Base-by-base conservation (phyloP, 2,329 filamentous ascomycete species). In the Aspergillus sp. region DNA sequence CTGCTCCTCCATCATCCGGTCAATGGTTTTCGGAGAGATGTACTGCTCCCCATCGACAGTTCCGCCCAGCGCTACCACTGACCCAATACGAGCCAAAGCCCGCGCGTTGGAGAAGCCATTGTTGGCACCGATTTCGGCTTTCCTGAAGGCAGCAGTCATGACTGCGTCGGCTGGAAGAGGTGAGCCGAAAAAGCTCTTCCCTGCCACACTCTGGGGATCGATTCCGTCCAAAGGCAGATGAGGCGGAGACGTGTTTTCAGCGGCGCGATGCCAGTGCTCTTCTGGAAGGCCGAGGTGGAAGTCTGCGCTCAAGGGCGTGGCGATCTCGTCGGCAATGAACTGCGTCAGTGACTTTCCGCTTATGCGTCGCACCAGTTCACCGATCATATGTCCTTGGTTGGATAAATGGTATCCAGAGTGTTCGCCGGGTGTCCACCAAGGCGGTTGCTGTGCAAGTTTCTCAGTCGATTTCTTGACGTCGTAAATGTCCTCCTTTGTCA, bases 371-470 rank as follows among this genome's bases (percentile, higher is more conserved):
- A 35, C 33, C n/a, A 35, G 4, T 13, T 35, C 33, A 7, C 33
- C 33, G 33, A 35, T 13, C 33, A 35, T 7, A 35, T 35, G 33
- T n/a, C 33, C 33, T 8, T 35, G 33, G n/a, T 10, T 13, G n/a
- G 33, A 5, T 13, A 52, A 9, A 9, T 73, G 68, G 49, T 74
- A 74, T 0, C 63, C 70, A 1, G 54, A 61, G 8, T 54, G 57
- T 3, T 62, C 67, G 4, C 71, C 71, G 1, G 71, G 67, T 9
- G 50, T 55, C 60, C 66, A 73, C 57, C 62, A 67, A 1, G 69
- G 69, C 4, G 62, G 56, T 42, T 73, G 68, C 5, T 44, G 40
- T 5, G 63, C 69, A 5, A 74, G 59, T 19, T 49, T 51, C 2
- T 53, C 50, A 0, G 62, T 62, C 1, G 59, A 43, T 2, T 32